A percentile compares a stretch with the other conserved stretches of the same genome.
phyloP scores from a whole-genome alignment of 2,329 filamentous ascomycete species.

The Coniochaeta hoffmannii region DNA sequence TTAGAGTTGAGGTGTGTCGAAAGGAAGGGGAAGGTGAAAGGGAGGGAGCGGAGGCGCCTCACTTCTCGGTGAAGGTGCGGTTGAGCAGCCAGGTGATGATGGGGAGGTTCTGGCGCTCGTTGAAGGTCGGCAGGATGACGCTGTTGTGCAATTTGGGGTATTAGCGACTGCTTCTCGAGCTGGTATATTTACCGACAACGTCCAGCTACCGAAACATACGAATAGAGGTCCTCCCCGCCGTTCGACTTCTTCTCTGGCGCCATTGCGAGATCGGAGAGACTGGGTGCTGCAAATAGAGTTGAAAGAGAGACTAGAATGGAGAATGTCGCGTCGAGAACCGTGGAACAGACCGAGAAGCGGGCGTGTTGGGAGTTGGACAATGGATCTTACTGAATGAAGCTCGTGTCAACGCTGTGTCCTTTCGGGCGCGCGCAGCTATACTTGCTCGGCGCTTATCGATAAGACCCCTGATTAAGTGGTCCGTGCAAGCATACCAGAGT shows the following conservation, averaged over 20 bases:
- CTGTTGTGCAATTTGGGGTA: background rate
- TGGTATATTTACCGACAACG: background rate
- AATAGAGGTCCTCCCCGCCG: conserved; percentile 2
- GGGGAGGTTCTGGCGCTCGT: conserved; percentile 93
- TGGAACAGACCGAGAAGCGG: conserved; percentile 4
- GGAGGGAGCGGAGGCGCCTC: conserved; percentile 22
- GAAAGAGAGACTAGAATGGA: conserved; percentile 10
- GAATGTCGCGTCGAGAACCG: conserved; percentile 4
- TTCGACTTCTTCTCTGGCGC: background rate
- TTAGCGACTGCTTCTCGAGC: background rate
- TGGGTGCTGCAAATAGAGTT: background rate
- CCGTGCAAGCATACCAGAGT: background rate
- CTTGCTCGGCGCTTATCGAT: background rate
- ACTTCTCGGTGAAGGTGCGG: conserved; percentile 86
- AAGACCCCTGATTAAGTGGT: background rate
- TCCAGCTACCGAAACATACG: background rate
- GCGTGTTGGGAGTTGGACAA: conserved; percentile 7
- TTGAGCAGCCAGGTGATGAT: conserved; percentile 93
- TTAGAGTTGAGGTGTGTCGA: background rate
- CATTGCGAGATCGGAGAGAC: background rate
- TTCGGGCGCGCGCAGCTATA: background rate
- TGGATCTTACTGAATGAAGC: background rate
- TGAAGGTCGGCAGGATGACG: conserved; percentile 95
- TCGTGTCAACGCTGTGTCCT: background rate
- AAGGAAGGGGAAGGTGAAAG: background rate